Conservation (phyloP, 2,329 filamentous ascomycete genomes). For the Raffaelea arxii region DNA sequence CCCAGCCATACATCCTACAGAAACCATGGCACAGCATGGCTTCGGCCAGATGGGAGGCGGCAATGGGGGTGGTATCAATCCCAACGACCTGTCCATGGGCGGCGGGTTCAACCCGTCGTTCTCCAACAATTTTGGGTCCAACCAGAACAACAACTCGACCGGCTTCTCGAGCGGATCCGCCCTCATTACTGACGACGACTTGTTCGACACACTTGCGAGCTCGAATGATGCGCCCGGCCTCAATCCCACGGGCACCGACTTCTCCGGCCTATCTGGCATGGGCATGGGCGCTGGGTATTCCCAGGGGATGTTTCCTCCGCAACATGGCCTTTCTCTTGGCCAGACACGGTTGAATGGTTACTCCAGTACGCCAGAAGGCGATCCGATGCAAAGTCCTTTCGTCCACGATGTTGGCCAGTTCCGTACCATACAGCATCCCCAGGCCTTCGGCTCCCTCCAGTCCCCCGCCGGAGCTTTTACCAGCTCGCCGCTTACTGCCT, state of each 20-base stretch:
- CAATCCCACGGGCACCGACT: constrained; percentile 46
- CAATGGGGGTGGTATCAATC: constrained; percentile 57
- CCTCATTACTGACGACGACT: constrained; percentile 78
- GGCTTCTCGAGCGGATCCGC: constrained; percentile 71
- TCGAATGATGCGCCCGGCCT: constrained; percentile 41
- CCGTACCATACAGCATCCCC: constrained; percentile 53
- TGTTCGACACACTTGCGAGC: constrained; percentile 62
- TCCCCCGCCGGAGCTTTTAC: constrained; percentile 39
- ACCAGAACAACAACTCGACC: constrained; percentile 48
- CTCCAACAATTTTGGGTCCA: constrained; percentile 48
- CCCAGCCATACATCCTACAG: not conserved
- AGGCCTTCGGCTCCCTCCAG: constrained; percentile 45
- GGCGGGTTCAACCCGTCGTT: constrained; percentile 49
- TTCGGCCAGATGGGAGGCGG: constrained; percentile 48
- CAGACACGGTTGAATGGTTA: constrained; percentile 67
- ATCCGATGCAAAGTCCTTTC: constrained; percentile 86
- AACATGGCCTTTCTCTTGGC: constrained; percentile 56
- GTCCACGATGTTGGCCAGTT: constrained; percentile 70
- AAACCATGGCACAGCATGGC: constrained; percentile 43
- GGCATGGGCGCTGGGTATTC: constrained; percentile 43
- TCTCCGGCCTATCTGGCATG: constrained; percentile 42
- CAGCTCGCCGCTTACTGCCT: constrained; percentile 37
- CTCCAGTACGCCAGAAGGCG: constrained; percentile 84
- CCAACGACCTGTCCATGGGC: constrained; percentile 71
- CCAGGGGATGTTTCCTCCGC: constrained; percentile 40